A percentile compares a stretch with the other conserved stretches of the same genome.
Conservation (phyloP, 1,284 basidiomycete species). For the Pseudozyma thailandica region DNA sequence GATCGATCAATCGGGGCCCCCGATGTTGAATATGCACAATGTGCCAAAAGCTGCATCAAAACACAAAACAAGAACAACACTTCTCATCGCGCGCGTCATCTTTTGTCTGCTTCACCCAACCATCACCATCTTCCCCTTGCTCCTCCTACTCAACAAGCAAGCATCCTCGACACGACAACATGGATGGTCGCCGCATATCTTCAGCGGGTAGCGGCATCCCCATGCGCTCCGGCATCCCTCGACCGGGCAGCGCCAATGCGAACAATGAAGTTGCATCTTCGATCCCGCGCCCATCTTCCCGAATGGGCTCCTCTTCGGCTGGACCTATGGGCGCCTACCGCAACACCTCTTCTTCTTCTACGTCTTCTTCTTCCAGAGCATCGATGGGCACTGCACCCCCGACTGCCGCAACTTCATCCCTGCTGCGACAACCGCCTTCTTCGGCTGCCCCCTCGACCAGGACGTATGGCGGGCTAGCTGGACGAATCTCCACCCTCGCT, state of each 20-base stretch:
- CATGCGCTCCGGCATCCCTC: constrained; percentile 42
- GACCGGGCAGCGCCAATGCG: constrained; percentile 19
- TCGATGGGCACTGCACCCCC: constrained; percentile 10
- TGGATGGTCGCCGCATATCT: constrained; percentile 32
- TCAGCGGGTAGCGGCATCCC: constrained; percentile 38
- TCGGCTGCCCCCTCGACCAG: constrained; percentile 28
- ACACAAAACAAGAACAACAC: constrained; percentile 5
- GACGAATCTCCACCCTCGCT: constrained; percentile 36
- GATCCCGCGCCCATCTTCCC: constrained; percentile 35
- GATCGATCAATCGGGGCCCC: not conserved
- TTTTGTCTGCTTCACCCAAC: too few relatives aligned
- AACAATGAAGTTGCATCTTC: constrained; percentile 11
- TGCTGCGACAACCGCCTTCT: constrained; percentile 26
- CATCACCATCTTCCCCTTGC: not conserved
- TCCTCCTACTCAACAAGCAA: not conserved
- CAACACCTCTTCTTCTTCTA: constrained; percentile 7
- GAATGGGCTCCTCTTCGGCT: constrained; percentile 13
- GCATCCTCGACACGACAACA: constrained; percentile 3
- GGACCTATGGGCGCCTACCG: constrained; percentile 47
- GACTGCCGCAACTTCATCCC: constrained; percentile 1
- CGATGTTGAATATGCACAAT: constrained; percentile 1
- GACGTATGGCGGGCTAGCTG: constrained; percentile 32
- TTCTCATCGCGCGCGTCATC: too few relatives aligned
- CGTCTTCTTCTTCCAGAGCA: constrained; percentile 15
- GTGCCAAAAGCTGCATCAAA: constrained; percentile 10